Evolutionary conservation across 2,329 filamentous ascomycete species (phyloP).

Genomic region (Hypoxylon sp.): DNA sequence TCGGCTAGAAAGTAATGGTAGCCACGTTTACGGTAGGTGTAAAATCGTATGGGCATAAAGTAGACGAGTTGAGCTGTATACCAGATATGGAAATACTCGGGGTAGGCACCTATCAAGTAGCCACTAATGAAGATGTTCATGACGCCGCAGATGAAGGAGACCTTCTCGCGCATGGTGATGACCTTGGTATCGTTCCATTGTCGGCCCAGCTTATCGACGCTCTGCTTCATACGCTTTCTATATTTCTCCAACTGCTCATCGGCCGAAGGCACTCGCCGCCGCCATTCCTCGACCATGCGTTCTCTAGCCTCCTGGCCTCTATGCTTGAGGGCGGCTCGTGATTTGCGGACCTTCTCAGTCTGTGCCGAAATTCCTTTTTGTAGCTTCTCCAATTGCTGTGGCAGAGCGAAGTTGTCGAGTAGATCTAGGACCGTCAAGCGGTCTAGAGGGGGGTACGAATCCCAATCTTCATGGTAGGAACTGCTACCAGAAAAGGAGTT

Average conservation of each 20-base stretch:
- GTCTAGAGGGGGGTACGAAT: conserved; percentile 88
- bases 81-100: conserved; percentile 92
- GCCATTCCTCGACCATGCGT: conserved; percentile 93
- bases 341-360: conserved; percentile 86
- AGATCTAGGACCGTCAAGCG: conserved; percentile 92
- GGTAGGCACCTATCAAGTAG: conserved; percentile 89
- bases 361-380: conserved; percentile 87
- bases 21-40: conserved; percentile 89
- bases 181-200: conserved; percentile 92
- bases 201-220: conserved; percentile 87
- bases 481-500: conserved; percentile 87
- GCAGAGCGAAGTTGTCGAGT: conserved; percentile 91
- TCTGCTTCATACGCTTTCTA: conserved; percentile 85
- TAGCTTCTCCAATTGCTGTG: conserved; percentile 91
- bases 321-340: conserved; percentile 83
- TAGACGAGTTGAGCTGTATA: conserved; percentile 90
- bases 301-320: conserved; percentile 85
- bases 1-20: conserved; percentile 98
- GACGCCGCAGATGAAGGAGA: conserved; percentile 95
- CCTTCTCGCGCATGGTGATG: conserved; percentile 91
- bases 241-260: conserved; percentile 96
- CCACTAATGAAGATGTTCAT: conserved; percentile 98
- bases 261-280: conserved; percentile 84
- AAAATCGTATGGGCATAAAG: conserved; percentile 97
- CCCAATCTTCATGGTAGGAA: conserved; percentile 91